These are phyloP conservation scores for Aphanomyces stellatus DNA, from an alignment of 352 stramenopile species.

Conservation along the genomic window DNA sequence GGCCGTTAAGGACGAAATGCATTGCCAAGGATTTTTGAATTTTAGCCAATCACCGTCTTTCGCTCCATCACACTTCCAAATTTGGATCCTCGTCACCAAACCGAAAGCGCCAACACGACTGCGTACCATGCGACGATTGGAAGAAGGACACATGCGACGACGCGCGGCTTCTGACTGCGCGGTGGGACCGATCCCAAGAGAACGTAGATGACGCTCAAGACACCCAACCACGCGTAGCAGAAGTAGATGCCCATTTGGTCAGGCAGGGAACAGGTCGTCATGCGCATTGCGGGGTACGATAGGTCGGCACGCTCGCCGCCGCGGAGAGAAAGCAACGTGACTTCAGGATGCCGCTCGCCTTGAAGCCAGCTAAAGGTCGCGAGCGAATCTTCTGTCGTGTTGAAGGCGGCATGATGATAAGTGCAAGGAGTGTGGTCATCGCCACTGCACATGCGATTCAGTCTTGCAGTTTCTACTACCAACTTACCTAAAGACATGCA, in stretches of 20 bases:
- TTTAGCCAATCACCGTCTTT: constrained; percentile 1
- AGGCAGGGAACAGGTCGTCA: background rate
- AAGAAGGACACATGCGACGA: background rate
- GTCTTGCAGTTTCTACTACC: no score
- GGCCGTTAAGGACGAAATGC: no score
- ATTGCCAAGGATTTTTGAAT: background rate
- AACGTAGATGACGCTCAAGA: background rate
- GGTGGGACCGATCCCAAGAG: background rate
- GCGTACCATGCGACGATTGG: background rate
- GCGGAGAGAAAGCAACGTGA: background rate
- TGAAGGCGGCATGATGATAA: background rate
- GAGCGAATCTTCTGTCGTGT: background rate
- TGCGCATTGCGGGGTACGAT: background rate
- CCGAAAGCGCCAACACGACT: background rate
- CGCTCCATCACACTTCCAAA: background rate
- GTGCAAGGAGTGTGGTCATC: background rate
- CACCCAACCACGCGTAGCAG: background rate
- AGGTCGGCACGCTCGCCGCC: background rate
- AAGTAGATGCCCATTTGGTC: constrained; percentile 1
- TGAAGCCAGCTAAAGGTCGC: constrained; percentile 1
- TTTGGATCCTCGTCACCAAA: background rate
- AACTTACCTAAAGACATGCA: background rate
- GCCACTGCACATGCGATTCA: background rate
- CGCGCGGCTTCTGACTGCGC: no score
- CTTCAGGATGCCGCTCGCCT: background rate